Percentiles rank a stretch among this genome's conserved stretches.
These are phyloP conservation scores for Pythium oligandrum DNA, from an alignment of 352 stramenopile species.

Conservation along the genomic window DNA sequence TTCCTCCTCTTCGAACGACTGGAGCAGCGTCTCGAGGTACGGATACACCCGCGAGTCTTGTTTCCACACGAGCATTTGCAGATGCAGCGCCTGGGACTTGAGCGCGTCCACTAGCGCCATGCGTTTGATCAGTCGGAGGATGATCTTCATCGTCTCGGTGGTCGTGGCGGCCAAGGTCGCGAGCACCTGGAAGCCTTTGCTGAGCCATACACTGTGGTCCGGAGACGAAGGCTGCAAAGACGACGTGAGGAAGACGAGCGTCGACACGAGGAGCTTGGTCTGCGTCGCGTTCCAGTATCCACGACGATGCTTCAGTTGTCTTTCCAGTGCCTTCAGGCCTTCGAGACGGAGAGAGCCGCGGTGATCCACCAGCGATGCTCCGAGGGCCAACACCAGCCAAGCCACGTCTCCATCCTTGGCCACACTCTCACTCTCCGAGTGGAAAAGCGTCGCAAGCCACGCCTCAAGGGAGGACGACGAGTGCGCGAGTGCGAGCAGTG, in stretches of 20 bases:
- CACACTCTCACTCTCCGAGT: background rate
- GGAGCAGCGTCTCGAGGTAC: slow-evolving; percentile 44
- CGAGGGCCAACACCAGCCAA: slow-evolving; percentile 9
- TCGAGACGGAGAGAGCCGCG: slow-evolving; percentile 5
- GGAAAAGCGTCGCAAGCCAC: background rate
- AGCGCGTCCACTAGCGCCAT: slow-evolving; percentile 32
- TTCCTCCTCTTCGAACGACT: slow-evolving; percentile 25
- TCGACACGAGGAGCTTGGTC: slow-evolving; percentile 52
- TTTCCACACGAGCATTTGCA: slow-evolving; percentile 60
- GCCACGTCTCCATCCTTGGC: background rate
- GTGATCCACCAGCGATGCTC: slow-evolving; percentile 11
- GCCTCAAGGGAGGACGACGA: background rate
- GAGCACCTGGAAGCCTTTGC: slow-evolving; percentile 40
- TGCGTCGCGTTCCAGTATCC: slow-evolving; percentile 11
- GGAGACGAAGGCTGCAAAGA: background rate
- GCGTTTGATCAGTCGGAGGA: slow-evolving; percentile 62
- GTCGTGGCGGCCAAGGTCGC: slow-evolving; percentile 39
- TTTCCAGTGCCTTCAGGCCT: slow-evolving; percentile 25
- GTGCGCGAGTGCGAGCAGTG: background rate
- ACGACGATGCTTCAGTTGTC: slow-evolving; percentile 22
- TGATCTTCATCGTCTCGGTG: slow-evolving; percentile 71
- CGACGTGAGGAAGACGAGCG: slow-evolving; percentile 55
- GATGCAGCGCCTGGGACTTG: slow-evolving; percentile 40
- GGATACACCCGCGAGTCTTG: slow-evolving; percentile 66
- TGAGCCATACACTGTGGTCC: slow-evolving; percentile 28